Evolutionary conservation across 2,329 filamentous ascomycete species (phyloP).

Genomic region (Blumeria graminis): DNA sequence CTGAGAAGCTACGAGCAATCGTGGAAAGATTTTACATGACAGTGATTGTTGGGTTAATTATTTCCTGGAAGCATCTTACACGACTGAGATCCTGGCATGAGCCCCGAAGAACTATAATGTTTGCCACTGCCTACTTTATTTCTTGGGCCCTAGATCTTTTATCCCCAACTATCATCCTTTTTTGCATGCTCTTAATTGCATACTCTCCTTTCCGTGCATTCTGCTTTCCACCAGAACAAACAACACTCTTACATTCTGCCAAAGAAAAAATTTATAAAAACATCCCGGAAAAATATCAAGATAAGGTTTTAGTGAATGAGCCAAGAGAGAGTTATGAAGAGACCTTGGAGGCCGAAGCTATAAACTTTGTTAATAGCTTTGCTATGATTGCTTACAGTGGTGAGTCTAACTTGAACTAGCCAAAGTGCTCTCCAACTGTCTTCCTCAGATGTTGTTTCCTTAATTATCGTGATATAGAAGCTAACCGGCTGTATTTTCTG

Average conservation of each 20-base stretch:
- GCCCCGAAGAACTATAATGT: slow-evolving; percentile 37
- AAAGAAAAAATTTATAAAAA: slow-evolving; percentile 59
- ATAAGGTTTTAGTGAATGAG: slow-evolving; percentile 53
- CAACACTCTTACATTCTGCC: slow-evolving; percentile 43
- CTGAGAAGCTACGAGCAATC: slow-evolving; percentile 57
- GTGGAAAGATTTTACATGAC: slow-evolving; percentile 66
- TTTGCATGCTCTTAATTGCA: slow-evolving; percentile 39
- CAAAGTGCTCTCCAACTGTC: too few species aligned
- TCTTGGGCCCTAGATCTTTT: slow-evolving; percentile 57
- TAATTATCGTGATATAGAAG: too few species aligned
- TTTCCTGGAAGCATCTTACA: slow-evolving; percentile 47
- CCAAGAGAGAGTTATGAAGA: slow-evolving; percentile 67
- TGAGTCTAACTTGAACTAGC: neutral
- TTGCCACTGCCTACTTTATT: slow-evolving; percentile 28
- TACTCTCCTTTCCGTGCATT: slow-evolving; percentile 35
- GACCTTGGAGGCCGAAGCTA: slow-evolving; percentile 61
- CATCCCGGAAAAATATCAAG: slow-evolving; percentile 49
- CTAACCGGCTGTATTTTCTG: too few species aligned
- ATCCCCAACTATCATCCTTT: slow-evolving; percentile 31
- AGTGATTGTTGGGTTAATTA: slow-evolving; percentile 41
- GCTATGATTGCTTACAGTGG: slow-evolving; percentile 48
- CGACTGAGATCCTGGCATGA: slow-evolving; percentile 63
- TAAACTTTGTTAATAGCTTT: slow-evolving; percentile 54
- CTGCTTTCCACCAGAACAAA: slow-evolving; percentile 55
- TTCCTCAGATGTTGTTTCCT: too few species aligned